Evolutionary conservation across 148 eudicot genomes (phyloP).

Genomic region (Rhododendron mucronatum): DNA sequence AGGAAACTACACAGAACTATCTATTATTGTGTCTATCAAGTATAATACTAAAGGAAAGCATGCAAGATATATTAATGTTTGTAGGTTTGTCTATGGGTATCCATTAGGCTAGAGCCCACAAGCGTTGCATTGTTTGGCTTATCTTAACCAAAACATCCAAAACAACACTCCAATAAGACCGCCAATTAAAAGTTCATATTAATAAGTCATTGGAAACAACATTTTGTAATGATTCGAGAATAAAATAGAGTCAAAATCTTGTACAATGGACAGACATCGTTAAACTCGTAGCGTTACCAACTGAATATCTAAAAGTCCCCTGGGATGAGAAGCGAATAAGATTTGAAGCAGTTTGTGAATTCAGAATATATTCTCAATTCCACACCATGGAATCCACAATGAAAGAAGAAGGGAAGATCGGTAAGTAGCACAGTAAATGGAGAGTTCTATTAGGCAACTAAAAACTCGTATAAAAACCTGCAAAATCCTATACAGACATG

Average conservation of each 20-base stretch:
- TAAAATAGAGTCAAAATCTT: not conserved
- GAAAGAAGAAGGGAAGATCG: too few relatives aligned
- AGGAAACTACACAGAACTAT: not conserved
- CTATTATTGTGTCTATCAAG: not conserved
- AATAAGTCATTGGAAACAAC: not conserved
- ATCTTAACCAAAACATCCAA: not conserved
- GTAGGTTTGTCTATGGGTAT: not conserved
- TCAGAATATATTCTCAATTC: too few relatives aligned
- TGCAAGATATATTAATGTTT: not conserved
- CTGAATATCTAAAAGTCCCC: not conserved
- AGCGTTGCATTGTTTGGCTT: not conserved
- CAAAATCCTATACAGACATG: too few relatives aligned
- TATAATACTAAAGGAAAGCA: not conserved
- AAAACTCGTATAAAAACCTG: too few relatives aligned
- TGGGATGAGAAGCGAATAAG: not conserved
- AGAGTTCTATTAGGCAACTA: too few relatives aligned
- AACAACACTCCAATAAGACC: not conserved
- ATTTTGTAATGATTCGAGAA: too few relatives aligned
- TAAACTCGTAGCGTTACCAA: not conserved
- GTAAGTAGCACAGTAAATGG: too few relatives aligned
- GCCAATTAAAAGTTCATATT: not conserved
- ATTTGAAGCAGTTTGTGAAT: too few relatives aligned
- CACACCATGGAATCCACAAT: too few relatives aligned
- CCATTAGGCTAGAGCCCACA: constrained; percentile 3
- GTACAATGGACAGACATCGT: not conserved